A percentile compares a stretch with the other conserved stretches of the same genome.
These are phyloP conservation scores for Mitragyna speciosa DNA, from an alignment of 257 asterid genomes.

Conservation along the genomic window DNA sequence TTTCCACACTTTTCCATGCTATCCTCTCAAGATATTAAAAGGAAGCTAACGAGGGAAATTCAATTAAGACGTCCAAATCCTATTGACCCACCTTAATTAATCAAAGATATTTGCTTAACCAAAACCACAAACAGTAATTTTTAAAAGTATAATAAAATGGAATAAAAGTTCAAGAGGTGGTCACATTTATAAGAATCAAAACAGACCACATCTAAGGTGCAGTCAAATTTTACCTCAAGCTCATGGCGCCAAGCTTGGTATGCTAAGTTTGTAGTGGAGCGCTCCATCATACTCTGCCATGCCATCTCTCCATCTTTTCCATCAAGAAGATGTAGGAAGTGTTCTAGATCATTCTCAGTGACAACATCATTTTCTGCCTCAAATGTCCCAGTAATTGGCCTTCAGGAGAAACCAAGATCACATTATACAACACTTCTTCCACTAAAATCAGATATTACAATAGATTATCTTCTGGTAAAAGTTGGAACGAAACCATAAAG, in stretches of 20 bases:
- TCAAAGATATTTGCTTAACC: background rate
- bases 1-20: background rate
- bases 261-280: constrained; percentile 70
- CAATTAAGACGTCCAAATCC: background rate
- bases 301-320: constrained; percentile 71
- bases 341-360: constrained; percentile 67
- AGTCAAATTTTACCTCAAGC: constrained; percentile 58
- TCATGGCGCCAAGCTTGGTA: constrained; percentile 99
- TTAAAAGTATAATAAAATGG: background rate
- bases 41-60: no score
- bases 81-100: background rate
- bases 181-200: background rate
- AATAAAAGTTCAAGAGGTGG: background rate
- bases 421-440: background rate
- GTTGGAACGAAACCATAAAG: background rate
- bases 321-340: constrained; percentile 60
- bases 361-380: constrained; percentile 49
- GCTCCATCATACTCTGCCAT: constrained; percentile 96
- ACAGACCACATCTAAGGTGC: background rate
- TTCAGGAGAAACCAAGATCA: constrained; percentile 27
- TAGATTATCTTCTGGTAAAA: background rate
- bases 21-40: no score
- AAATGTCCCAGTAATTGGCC: constrained; percentile 42
- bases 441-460: background rate
- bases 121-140: background rate